Evolutionary conservation across 2,329 filamentous ascomycete genomes (phyloP), one percentile per base, ranked within the genome.

Genomic region (Diaporthe aspalathi): DNA sequence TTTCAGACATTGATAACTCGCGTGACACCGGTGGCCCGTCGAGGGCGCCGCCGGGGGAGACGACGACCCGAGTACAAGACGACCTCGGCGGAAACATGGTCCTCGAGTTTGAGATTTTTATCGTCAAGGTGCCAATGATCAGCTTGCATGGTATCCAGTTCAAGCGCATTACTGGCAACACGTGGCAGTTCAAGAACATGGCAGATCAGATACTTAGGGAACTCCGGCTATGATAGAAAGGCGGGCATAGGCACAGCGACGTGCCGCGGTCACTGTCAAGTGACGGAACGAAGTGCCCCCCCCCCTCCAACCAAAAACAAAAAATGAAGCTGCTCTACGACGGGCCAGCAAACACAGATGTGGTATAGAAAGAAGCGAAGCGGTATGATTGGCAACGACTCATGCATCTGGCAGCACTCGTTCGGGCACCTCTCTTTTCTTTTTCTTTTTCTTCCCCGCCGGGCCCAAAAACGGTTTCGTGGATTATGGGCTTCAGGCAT

Each of bases 151-250:
- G 96, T 62, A 95, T 99, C 73, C 96, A 98, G 81, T 99, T 99
- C 85, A 99, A 99, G 87, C 94, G 96, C 79, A 92, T 98, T 76
- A 90, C 93, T 70, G 95, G 96, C 45, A 95, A 97, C 72, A 98
- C 96, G 71, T 98, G 95, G 95, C 95, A 98, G 81, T 99, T 97
- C 84, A 97, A 98, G 85, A 95, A 94, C 78, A 97, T 98, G 94
- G 96, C 96, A 45, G 95, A 97, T 82, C 94, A 94, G 77, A 98
- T 99, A 77, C 85, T 99, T 76, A 90, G 92, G 78, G 94, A 96
- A 80, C 84, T 99, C 76, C 91, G 91, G 79, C 87, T 98, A 74
- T 97, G 83, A 84, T 29, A 73, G 22, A 60, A 40, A 53, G 20
- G 20, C 5, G 29, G 29, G 17, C 12, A 50, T 24, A n/a, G 50